Evolutionary conservation across 441 rosid genomes (phyloP).

Genomic region (Corymbia calophylla): DNA sequence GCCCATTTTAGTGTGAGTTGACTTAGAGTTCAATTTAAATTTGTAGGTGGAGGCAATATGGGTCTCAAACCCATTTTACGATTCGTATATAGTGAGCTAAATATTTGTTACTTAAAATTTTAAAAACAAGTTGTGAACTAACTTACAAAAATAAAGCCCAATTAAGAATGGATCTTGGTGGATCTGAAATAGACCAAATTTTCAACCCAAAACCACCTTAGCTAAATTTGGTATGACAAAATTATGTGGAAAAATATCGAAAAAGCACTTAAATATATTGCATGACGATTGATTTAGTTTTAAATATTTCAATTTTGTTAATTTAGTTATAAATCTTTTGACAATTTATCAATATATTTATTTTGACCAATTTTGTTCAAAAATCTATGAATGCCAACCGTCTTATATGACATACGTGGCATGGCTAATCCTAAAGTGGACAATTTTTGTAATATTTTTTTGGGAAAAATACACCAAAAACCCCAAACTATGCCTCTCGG

Average conservation of each 20-base stretch:
- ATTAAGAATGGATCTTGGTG: too few species aligned
- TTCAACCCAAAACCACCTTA: background rate
- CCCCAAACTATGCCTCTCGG: too few species aligned
- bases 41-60: too few species aligned
- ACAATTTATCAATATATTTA: background rate
- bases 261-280: background rate
- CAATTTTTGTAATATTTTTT: too few species aligned
- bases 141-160: background rate
- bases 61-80: background rate
- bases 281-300: accelerated
- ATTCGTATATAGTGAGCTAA: background rate
- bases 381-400: too few species aligned
- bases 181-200: too few species aligned
- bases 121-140: background rate
- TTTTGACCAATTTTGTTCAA: background rate
- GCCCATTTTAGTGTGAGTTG: background rate
- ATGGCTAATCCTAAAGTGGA: background rate
- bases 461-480: too few species aligned
- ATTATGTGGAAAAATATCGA: background rate
- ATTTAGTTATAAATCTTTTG: too few species aligned
- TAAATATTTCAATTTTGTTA: accelerated
- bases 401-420: too few species aligned
- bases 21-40: background rate
- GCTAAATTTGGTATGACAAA: background rate
- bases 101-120: background rate